Evolutionary conservation across 441 rosid species (phyloP), one percentile per base, ranked within the genome.

Genomic region (Populus hybrid): DNA sequence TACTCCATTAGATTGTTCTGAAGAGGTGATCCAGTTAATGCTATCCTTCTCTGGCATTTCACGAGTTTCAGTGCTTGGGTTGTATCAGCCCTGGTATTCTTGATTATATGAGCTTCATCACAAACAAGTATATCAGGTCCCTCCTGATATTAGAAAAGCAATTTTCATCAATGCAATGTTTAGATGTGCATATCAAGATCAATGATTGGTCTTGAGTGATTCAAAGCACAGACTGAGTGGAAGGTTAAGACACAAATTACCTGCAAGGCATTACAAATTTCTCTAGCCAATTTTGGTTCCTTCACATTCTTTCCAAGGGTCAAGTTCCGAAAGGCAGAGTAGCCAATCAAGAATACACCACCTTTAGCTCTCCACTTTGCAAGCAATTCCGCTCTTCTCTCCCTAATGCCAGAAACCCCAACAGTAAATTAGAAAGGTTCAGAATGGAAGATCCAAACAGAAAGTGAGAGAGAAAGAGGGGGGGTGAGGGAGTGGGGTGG

Each of bases 1-100:
- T 97, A 97, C 81, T 97, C 99, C 99, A 97, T 97, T 77, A 95
- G 93, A 88, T 97, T 97, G 89, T 97, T 97, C 85, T 97, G 99
- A 79, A 97, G 97, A 81, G 99, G 99, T 73, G 99, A 97, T 70
- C 99, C 99, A 77, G 99, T 97, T 81, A 97, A 87, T 73, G 99
- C 99, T 87, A 97, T 95, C 87, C 99, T 89, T 82, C 99, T 89
- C 89, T 97, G 99, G 89, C 99, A 93, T 86, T 88, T 92, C 73
- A 97, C 99, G 85, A 73, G 95, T 86, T 97, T 97, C 89, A 97
- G 85, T 70, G 99, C 91, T 88, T 92, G 99, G 35, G 99, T 95
- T 81, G 99, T 95, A 83, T 90, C 98, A 79, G 99, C 99, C 87
- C 88, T 92, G 73, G 98, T 90, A 85, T 97, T 97, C 91, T 97